Conservation (phyloP, 345 rosid genomes). For the Corchorus capsularis region DNA sequence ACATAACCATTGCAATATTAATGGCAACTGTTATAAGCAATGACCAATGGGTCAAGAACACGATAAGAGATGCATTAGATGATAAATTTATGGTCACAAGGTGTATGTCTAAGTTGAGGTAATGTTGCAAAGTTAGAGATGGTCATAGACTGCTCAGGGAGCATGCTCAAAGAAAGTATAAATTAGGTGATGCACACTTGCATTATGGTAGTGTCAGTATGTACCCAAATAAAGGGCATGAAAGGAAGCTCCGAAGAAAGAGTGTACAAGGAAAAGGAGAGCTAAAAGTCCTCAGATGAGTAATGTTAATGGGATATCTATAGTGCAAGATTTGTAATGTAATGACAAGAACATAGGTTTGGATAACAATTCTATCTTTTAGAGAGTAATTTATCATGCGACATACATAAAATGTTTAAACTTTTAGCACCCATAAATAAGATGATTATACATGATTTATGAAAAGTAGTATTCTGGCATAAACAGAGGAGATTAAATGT, state of each 20-base stretch:
- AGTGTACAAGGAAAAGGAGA: background rate
- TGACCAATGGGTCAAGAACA: background rate
- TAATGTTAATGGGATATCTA: background rate
- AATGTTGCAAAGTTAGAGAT: background rate
- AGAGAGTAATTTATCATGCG: background rate
- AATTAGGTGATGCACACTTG: constrained; percentile 3
- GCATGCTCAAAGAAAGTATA: background rate
- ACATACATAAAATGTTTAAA: background rate
- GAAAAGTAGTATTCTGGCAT: background rate
- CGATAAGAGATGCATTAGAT: background rate
- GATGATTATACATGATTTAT: background rate
- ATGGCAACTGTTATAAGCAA: background rate
- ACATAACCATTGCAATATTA: background rate
- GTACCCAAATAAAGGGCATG: background rate
- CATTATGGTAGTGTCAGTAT: background rate
- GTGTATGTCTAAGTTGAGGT: background rate
- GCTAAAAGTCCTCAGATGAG: constrained; percentile 5
- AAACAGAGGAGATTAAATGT: background rate
- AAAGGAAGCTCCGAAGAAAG: background rate
- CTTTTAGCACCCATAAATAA: background rate
- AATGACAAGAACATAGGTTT: too few species aligned
- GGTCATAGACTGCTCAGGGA: background rate
- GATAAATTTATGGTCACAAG: background rate
- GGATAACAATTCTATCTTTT: background rate
- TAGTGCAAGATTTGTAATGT: background rate